Percentiles rank a stretch among this genome's conserved stretches.
Evolutionary conservation across 169 alveolate species (phyloP).

Genomic region (Plasmodium reichenowi): DNA sequence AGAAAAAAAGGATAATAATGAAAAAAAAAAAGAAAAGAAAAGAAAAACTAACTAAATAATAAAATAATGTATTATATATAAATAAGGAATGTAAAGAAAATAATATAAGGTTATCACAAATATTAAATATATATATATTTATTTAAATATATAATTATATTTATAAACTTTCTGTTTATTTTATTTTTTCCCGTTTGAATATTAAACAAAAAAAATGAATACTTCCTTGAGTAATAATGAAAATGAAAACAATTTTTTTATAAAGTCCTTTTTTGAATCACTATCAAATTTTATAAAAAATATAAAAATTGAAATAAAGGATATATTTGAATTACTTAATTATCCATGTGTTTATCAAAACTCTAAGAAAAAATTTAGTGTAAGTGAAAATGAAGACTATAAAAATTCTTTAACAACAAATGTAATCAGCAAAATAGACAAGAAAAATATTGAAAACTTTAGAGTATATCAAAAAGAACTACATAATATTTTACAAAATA

Average conservation of each 20-base stretch:
- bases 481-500: constrained; percentile 40
- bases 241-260: constrained; percentile 44
- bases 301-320: constrained; percentile 75
- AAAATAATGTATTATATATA: too few relatives aligned
- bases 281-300: constrained; percentile 64
- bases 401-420: constrained; percentile 19
- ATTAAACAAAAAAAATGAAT: constrained; percentile 32
- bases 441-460: constrained; percentile 63
- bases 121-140: too few relatives aligned
- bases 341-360: constrained; percentile 77
- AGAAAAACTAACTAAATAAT: too few relatives aligned
- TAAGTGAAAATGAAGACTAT: constrained; percentile 57
- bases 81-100: too few relatives aligned
- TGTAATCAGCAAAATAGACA: constrained; percentile 73
- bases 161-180: not conserved
- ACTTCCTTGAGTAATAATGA: constrained; percentile 22
- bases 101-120: too few relatives aligned
- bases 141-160: not conserved
- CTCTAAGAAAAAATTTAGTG: constrained; percentile 61
- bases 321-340: constrained; percentile 70
- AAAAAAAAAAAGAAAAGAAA: too few relatives aligned
- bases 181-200: not conserved
- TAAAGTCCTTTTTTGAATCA: constrained; percentile 67
- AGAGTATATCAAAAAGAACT: constrained; percentile 47
- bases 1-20: too few relatives aligned